Percentiles rank a stretch among this genome's conserved stretches.
These are phyloP conservation scores for Pseudogymnoascus pannorum DNA, from an alignment of 2,329 filamentous ascomycete species.

Conservation along the genomic window DNA sequence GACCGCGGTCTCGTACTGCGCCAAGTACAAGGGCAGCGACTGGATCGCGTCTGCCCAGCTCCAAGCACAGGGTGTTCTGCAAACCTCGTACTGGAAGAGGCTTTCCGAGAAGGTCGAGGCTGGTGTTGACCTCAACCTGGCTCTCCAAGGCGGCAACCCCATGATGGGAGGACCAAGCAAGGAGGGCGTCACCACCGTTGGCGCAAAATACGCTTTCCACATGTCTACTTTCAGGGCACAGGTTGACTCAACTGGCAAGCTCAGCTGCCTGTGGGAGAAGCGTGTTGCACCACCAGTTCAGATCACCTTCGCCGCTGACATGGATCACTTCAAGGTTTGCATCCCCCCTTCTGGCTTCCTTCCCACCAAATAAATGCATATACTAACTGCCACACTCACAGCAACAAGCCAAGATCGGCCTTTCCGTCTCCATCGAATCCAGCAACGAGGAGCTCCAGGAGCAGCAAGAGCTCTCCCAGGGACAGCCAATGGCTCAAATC, in stretches of 20 bases:
- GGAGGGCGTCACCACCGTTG: conserved; percentile 85
- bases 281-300: conserved; percentile 85
- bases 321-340: conserved; percentile 89
- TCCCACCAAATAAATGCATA: not conserved
- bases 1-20: conserved; percentile 81
- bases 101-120: conserved; percentile 94
- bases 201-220: conserved; percentile 97
- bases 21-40: conserved; percentile 81
- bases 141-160: conserved; percentile 52
- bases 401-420: conserved; percentile 91
- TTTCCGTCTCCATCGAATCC: conserved; percentile 87
- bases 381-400: conserved; percentile 36
- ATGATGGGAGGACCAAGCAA: conserved; percentile 72
- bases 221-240: conserved; percentile 93
- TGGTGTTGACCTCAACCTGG: conserved; percentile 88
- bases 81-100: conserved; percentile 87
- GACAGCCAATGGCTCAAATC: conserved; percentile 43
- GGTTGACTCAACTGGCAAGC: conserved; percentile 88
- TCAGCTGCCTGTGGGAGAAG: conserved; percentile 91
- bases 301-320: conserved; percentile 91
- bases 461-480: conserved; percentile 58
- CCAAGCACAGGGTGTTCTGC: conserved; percentile 71
- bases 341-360: not conserved
- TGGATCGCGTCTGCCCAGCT: conserved; percentile 92
- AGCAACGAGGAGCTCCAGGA: conserved; percentile 80